Evolutionary conservation across 179 eudicot genomes (phyloP), one percentile per base, ranked within the genome.

Genomic region (Sideroxylon spinosum): DNA sequence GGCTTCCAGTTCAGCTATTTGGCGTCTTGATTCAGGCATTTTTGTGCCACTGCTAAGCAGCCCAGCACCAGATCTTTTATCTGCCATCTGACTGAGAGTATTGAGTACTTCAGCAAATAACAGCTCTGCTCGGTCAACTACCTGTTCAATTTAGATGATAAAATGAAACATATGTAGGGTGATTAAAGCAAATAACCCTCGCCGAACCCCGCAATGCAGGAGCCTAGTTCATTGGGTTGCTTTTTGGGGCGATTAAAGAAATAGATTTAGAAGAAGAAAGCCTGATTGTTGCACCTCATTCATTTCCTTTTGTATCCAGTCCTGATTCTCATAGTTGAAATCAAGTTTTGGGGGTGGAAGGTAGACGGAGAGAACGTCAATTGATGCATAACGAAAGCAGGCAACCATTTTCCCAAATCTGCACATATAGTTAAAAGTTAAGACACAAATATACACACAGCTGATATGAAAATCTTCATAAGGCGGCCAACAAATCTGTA

Each of bases 391-490:
- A 50, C 98, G 98, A 81, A 97, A 97, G 85, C 99, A 97, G 83
- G 99, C 99, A 81, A 97, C 99, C 99, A 94, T 94, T 74, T 92
- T 89, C 72, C 97, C 99, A 72, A 89, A 94, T 74, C 99, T 94
- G 91, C 85, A 86, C 72, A 80, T 1, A 61, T 25, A 80, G 77
- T 16, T 16, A 6, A 37, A 37, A 37, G 44, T 44, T 37, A 37
- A 29, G 44, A 37, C 44, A 37, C 44, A 37, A 37, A 37, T 37
- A 37, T 6, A 37, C 3, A 1, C 44, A 37, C 44, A 37, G 44
- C 3, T 37, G 44, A 53, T 4, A 59, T 59, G 63, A 59, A 59
- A 19, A 59, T 6, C 63, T 59, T 59, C 63, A 59, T 6, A n/a
- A 16, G 25, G 20, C 0, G 16, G 56, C 56, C 12, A 10, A 52